Base-by-base conservation (phyloP, 2,329 filamentous ascomycete species). In the Phyllosticta citribraziliensis region DNA sequence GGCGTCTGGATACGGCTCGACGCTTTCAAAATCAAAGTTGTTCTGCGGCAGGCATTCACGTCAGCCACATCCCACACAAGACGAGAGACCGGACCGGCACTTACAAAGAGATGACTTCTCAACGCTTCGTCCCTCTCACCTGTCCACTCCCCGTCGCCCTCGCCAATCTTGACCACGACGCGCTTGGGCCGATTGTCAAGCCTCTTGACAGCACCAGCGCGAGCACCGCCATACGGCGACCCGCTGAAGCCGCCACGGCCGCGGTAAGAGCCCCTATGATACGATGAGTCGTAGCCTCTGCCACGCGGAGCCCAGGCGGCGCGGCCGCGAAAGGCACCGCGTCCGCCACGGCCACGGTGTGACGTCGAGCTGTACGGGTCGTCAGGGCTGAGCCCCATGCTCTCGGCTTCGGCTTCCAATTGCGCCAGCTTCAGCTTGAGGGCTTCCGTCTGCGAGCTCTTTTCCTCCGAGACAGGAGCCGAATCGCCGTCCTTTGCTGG, bases 161-260 rank as follows among this genome's bases (percentile, higher is more conserved):
- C 56, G 1, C 20, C 30, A 11, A 58, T 50, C 8, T 79, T 79
- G 24, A 93, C 74, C 5, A 82, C 80, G 10, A 94, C 77, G 64
- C 81, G 85, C 70, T 83, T 88, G 0, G 89, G 86, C 53, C 89
- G 80, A 70, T 92, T 91, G 68, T 94, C 89, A 22, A 94, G 78
- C 19, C 87, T 86, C 66, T 80, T 77, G 17, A 83, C 81, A 60
- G 77, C 78, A 66, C 86, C 78, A 25, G 76, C 76, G 19, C 67
- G 66, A 50, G 56, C 65, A 52, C 63, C 62, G 19, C 60, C 57
- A 27, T 66, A 68, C 40, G 74, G 62, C 20, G 66, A 66, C 5
- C 75, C 76, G 27, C 75, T 75, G 56, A 65, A 77, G 9, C 69
- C 73, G 9, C 78, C 76, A 51, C 78, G 70, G 25, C 72, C 74